Conservation (phyloP, 2,329 filamentous ascomycete genomes). For the Fusarium pininemorale region DNA sequence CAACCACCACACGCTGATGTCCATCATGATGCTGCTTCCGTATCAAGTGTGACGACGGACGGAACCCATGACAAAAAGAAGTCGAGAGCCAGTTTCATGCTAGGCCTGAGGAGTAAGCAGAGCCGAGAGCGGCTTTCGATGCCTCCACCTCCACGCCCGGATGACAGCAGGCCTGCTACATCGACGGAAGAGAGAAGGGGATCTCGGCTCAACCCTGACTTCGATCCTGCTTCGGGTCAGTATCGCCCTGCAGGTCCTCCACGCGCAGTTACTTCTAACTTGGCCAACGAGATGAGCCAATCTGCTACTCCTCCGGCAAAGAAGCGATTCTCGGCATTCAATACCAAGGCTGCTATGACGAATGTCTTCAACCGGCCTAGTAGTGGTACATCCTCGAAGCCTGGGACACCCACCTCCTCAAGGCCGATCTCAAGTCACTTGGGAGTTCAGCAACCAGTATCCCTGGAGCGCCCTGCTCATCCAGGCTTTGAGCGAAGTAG, state of each 20-base stretch:
- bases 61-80: slow-evolving; percentile 49
- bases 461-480: slow-evolving; percentile 28
- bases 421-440: slow-evolving; percentile 30
- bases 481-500: slow-evolving; percentile 35
- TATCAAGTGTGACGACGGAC: slow-evolving; percentile 53
- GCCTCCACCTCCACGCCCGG: slow-evolving; percentile 26
- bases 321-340: slow-evolving; percentile 57
- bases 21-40: slow-evolving; percentile 52
- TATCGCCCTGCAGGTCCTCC: slow-evolving; percentile 27
- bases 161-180: slow-evolving; percentile 28
- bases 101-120: slow-evolving; percentile 32
- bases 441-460: slow-evolving; percentile 13
- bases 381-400: slow-evolving; percentile 20
- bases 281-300: slow-evolving; percentile 32
- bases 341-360: slow-evolving; percentile 45
- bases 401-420: slow-evolving; percentile 29
- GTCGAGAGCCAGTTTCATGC: slow-evolving; percentile 53
- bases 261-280: slow-evolving; percentile 37
- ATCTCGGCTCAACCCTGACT: slow-evolving; percentile 50
- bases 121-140: slow-evolving; percentile 25
- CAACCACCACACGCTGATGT: slow-evolving; percentile 2
- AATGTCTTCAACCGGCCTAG: slow-evolving; percentile 42
- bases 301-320: slow-evolving; percentile 42
- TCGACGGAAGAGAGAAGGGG: slow-evolving; percentile 50
- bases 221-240: slow-evolving; percentile 27